Evolutionary conservation across 2,329 filamentous ascomycete species (phyloP).

Genomic region (Cercospora zeae-maydis): DNA sequence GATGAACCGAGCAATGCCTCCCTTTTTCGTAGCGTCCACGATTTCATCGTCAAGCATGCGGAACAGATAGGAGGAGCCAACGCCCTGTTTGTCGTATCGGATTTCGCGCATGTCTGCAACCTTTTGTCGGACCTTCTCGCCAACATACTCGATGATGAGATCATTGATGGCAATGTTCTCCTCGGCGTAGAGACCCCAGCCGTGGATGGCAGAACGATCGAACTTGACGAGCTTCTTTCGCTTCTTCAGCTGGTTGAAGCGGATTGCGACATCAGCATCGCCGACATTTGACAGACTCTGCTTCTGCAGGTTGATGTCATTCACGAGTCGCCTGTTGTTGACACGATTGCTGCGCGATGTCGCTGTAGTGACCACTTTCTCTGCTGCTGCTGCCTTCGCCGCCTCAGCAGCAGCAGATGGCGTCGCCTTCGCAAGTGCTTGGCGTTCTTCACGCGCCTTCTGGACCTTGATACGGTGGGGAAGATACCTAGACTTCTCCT

Average conservation of each 20-base stretch:
- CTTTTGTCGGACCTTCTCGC: conserved; percentile 93
- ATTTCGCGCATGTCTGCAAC: conserved; percentile 95
- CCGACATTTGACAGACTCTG: conserved; percentile 64
- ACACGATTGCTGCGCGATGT: conserved; percentile 91
- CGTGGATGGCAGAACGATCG: conserved; percentile 94
- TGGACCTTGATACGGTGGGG: conserved; percentile 97
- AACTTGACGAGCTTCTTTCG: conserved; percentile 99
- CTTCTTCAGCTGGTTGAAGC: conserved; percentile 99
- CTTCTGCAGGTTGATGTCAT: conserved; percentile 93
- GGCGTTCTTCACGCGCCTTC: conserved; percentile 84
- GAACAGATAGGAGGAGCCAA: conserved; percentile 96
- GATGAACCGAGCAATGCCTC: conserved; percentile 96
- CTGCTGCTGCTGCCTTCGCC: conserved; percentile 63
- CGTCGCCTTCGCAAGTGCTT: conserved; percentile 67
- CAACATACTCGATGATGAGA: conserved; percentile 99
- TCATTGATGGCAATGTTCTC: conserved; percentile 96
- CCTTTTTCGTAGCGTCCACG: conserved; percentile 97
- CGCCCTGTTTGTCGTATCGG: conserved; percentile 90
- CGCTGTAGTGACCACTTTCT: conserved; percentile 79
- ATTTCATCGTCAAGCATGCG: conserved; percentile 97
- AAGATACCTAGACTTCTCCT: conserved; percentile 96
- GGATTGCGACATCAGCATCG: conserved; percentile 80
- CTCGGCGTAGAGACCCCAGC: conserved; percentile 96
- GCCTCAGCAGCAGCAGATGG: conserved; percentile 58
- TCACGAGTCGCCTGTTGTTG: conserved; percentile 90